Evolutionary conservation across 768 basidiomycete genomes (phyloP), one percentile per base, ranked within the genome.

Genomic region (Pleurotus giganteus): DNA sequence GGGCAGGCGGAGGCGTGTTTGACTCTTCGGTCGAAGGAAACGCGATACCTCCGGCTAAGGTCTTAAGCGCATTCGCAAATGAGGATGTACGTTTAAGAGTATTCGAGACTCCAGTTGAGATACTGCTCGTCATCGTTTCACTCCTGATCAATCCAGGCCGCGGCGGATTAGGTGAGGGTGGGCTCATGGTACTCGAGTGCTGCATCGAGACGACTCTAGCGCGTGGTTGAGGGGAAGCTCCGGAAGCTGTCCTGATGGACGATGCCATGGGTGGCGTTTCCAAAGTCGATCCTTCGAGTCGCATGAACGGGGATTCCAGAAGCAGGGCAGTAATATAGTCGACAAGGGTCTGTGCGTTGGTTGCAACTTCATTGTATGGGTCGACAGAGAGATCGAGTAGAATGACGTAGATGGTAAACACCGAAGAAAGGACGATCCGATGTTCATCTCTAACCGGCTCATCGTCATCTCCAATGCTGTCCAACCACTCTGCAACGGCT

Each of bases 301-400:
- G 75, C 5, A 84, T 83, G 66, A 96, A 96, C 0, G 93, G 91
- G 1, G 91, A 94, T 63, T 95, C 93, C 9, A 96, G 74, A 11
- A 98, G 81, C 3, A 94, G 80, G 1, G 93, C 94, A 72, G 91
- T 86, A 61, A 97, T 81, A 65, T 96, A 97, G 70, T 99, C 97
- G 27, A 93, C 81, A 24, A 96, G 85, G 0, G 91, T 94, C 63
- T 90, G 89, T 0, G 95, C 95, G 64, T 91, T 84, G 6, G 89
- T 85, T 0, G 94, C 89, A 12, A 98, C 94, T 67, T 98, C 94
- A 44, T 88, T 84, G 63, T 96, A 93, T 0, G 96, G 91, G 63
- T 98, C 97, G 8, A 88, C 88, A 0, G 94, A 92, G 8, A 98
- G 79, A 66, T 98, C 95, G 56, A 97, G 74, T 13, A 99, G 78